Base-by-base conservation (phyloP, 192 early-diverging fungal species). In the Pilaira anomala region DNA sequence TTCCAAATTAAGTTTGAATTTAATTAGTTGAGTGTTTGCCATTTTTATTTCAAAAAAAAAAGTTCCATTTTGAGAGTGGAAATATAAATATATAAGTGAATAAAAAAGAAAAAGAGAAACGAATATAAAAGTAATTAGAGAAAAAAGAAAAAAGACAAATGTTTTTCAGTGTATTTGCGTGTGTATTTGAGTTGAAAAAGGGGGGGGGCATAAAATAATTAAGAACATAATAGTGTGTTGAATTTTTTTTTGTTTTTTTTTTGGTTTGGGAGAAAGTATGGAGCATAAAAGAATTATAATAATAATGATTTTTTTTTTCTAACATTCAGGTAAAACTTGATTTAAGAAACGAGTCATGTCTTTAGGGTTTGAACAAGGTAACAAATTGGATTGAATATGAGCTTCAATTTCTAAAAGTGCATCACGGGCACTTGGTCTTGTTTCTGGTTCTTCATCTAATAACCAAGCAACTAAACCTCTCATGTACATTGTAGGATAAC, bases 401-500 rank as follows among this genome's bases (percentile, higher is more conserved):
- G 72, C 66, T 60, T 74, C 72, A 44, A 74, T 68, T 65, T 74
- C 72, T 46, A 67, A 36, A 13, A 71, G 51, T 29, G 70, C 74
- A 63, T 76, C 74, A 40, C 55, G 54, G 36, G 74, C 74, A 41
- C 54, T 48, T 3, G 74, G 74, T 44, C 74, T 60, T 5, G 60
- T 65, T 40, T 44, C 42, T 25, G 65, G 45, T 14, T 76, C 74
- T 63, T 76, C 68, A 45, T 76, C 68, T 28, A 76, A 48, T 18
- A 76, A 53, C 74, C 74, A 76, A 22, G 74, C 74, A 29, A 76
- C 74, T 7, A 76, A 62, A 40, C 74, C 74, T 29, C 74, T 45
- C 68, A 71, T 76, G 56, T 76, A 76, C 74, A 71, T 76, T 41
- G 74, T 62, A 29, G 74, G 74, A 49, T 71, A 68, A 54, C 68